Evolutionary conservation across 495 filamentous ascomycete genomes (phyloP).

Genomic region (Cairneyella variabilis): DNA sequence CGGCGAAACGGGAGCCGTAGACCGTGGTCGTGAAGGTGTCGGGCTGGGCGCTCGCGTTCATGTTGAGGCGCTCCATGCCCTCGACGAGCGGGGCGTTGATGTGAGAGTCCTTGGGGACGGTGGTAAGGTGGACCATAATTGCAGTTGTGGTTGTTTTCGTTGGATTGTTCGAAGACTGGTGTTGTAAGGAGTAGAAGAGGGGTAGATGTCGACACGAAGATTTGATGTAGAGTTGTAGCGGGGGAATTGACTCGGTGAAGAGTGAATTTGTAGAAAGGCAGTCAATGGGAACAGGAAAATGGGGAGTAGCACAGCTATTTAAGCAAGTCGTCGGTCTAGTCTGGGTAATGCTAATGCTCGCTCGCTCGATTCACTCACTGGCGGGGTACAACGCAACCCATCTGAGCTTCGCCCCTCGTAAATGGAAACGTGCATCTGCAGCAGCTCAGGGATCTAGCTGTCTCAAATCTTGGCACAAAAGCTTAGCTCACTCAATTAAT

Average conservation of each 20-base stretch:
- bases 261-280: too few relatives aligned
- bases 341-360: background rate
- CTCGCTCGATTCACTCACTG: background rate
- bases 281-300: background rate
- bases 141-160: conserved; percentile 18
- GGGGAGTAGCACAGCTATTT: background rate
- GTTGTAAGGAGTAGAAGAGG: background rate
- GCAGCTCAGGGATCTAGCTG: too few relatives aligned
- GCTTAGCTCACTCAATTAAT: conserved; percentile 13
- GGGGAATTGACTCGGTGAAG: background rate
- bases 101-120: conserved; percentile 48
- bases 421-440: background rate
- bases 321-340: background rate
- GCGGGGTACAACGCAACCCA: background rate
- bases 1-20: conserved; percentile 80
- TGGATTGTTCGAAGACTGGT: background rate
- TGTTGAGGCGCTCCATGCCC: conserved; percentile 42
- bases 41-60: conserved; percentile 34
- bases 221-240: background rate
- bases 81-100: conserved; percentile 33
- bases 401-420: background rate
- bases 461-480: conserved; percentile 24
- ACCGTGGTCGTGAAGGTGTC: conserved; percentile 70
- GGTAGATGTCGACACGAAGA: conserved; percentile 1
- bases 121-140: conserved; percentile 66